Base-by-base conservation (phyloP, 2,329 filamentous ascomycete genomes). In the Verticillium dahliae region DNA sequence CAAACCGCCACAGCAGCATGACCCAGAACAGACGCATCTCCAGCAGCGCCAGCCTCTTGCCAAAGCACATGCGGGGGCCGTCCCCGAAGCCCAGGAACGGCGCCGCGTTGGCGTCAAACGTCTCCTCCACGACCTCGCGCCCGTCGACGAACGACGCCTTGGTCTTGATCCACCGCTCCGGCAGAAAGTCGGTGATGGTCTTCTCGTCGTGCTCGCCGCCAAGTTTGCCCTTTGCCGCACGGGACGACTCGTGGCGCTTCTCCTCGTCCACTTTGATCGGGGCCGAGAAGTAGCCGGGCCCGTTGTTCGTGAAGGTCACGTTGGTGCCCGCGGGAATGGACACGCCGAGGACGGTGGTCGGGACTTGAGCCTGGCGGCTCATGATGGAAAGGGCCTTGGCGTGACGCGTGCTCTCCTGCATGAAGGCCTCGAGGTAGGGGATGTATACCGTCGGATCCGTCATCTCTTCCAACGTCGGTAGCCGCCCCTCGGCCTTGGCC, bases 371-470 rank as follows among this genome's bases (percentile, higher is more conserved):
- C 27, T 65, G 54, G 7, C 71, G 71, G 1, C 62, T 62, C 5
- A 69, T 67, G 57, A 68, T 60, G 54, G 67, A 57, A 14, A 69
- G 63, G 4, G 69, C 66, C 18, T 63, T 61, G 6, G 67, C 64
- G 31, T 65, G 62, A 31, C 73, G 72, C 11, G 72, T 63, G 4
- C 67, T 65, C 64, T 75, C 71, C 54, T 72, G 70, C 13, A 72
- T 64, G 34, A 68, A 60, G 11, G 71, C 71, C 33, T 73, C 71
- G 33, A 73, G 62, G 59, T 72, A 73, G 2, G 70, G 67, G 1
- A 68, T 60, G 7, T 61, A 62, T 15, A 62, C 54, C 41, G 63
- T 55, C 2, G 38, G 18, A 39, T 31, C 59, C 58, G 61, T 45
- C 38, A 73, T 61, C 65, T 72, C 71, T 7, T 59, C 57, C 9